These are phyloP conservation scores for Metarhizium robertsii DNA, from an alignment of 2,329 filamentous ascomycete species.

Conservation along the genomic window DNA sequence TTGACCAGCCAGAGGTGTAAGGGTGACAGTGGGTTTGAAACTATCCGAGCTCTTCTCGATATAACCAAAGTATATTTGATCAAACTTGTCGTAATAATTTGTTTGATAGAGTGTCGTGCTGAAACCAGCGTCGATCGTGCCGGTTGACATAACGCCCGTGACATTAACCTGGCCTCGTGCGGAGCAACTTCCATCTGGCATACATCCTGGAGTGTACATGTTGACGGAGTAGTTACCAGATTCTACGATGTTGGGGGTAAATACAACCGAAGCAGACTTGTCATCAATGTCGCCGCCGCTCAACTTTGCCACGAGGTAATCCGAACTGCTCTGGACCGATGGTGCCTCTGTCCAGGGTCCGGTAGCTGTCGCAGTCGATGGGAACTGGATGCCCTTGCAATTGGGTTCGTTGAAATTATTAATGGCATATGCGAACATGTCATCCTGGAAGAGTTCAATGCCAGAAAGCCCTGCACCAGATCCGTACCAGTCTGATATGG, in stretches of 20 bases:
- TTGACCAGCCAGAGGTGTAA: slow-evolving; percentile 61
- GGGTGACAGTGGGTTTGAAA: slow-evolving; percentile 73
- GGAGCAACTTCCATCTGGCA: slow-evolving; percentile 66
- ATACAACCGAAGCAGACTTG: slow-evolving; percentile 60
- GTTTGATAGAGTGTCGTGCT: slow-evolving; percentile 70
- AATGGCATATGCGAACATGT: slow-evolving; percentile 79
- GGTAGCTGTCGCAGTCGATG: slow-evolving; percentile 58
- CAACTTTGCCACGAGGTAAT: slow-evolving; percentile 67
- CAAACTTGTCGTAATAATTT: slow-evolving; percentile 95
- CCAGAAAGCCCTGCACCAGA: slow-evolving; percentile 74
- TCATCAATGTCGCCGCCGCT: slow-evolving; percentile 42
- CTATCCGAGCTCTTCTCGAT: slow-evolving; percentile 64
- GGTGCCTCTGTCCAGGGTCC: slow-evolving; percentile 67
- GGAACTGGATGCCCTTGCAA: slow-evolving; percentile 54
- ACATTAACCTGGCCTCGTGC: slow-evolving; percentile 76
- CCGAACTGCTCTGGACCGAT: slow-evolving; percentile 59
- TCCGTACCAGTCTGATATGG: slow-evolving; percentile 83
- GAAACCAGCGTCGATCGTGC: slow-evolving; percentile 36
- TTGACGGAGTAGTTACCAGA: slow-evolving; percentile 88
- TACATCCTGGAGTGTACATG: slow-evolving; percentile 86
- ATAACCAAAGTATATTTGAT: slow-evolving; percentile 78
- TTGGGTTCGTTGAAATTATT: slow-evolving; percentile 79
- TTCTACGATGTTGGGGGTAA: slow-evolving; percentile 75
- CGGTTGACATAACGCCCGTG: slow-evolving; percentile 57
- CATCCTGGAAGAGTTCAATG: slow-evolving; percentile 77